A percentile compares a stretch with the other conserved stretches of the same genome.
These are phyloP conservation scores for Linum tenue DNA, from an alignment of 345 rosid species.

Conservation along the genomic window DNA sequence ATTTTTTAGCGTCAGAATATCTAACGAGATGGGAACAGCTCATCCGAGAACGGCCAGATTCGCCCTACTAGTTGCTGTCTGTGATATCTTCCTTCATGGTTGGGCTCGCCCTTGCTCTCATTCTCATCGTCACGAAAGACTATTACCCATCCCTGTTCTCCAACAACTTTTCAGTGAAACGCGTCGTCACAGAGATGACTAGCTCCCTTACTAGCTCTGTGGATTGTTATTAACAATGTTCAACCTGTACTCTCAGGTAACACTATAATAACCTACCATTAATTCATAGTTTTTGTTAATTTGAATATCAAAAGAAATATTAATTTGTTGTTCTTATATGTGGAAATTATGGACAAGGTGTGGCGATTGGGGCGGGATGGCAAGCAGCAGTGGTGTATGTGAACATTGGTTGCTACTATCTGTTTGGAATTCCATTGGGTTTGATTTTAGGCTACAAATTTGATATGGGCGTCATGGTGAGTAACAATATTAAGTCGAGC, in stretches of 20 bases:
- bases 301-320: too few species aligned
- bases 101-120: slow-evolving; percentile 36
- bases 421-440: slow-evolving; percentile 50
- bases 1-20: slow-evolving; percentile 53
- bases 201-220: slow-evolving; percentile 59
- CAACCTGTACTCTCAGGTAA: slow-evolving; percentile 81
- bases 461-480: slow-evolving; percentile 39
- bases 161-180: slow-evolving; percentile 33
- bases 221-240: slow-evolving; percentile 64
- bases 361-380: too few species aligned
- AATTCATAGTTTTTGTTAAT: background rate
- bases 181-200: slow-evolving; percentile 51
- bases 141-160: slow-evolving; percentile 60
- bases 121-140: slow-evolving; percentile 35
- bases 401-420: slow-evolving; percentile 55
- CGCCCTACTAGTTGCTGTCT: slow-evolving; percentile 49
- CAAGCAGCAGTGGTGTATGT: too few species aligned
- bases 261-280: background rate
- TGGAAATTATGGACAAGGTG: background rate
- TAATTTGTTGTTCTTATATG: background rate
- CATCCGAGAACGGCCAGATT: slow-evolving; percentile 56
- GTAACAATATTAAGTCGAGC: too few species aligned
- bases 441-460: slow-evolving; percentile 47
- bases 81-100: slow-evolving; percentile 38
- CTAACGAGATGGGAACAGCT: slow-evolving; percentile 70